Conservation (phyloP, 108 stramenopile genomes). For the Nannochloropsis granulata region DNA sequence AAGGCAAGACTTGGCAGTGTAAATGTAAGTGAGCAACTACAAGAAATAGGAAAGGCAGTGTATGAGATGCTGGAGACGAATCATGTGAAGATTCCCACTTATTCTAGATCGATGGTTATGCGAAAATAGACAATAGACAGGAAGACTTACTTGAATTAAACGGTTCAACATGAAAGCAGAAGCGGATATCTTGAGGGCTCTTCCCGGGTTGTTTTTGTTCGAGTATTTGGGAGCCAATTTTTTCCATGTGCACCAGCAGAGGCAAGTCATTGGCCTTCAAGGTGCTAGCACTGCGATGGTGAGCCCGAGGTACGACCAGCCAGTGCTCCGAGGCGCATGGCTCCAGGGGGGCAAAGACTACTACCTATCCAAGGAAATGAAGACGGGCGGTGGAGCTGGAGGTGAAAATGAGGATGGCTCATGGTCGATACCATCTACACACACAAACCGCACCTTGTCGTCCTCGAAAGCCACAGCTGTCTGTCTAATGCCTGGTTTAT, state of each 20-base stretch:
- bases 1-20: background rate
- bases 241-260: background rate
- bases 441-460: background rate
- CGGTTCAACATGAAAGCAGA: background rate
- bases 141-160: background rate
- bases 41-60: background rate
- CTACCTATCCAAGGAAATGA: background rate
- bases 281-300: background rate
- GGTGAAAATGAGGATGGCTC: background rate
- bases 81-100: background rate
- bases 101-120: background rate
- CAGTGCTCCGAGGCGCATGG: background rate
- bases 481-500: background rate
- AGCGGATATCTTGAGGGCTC: background rate
- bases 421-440: background rate
- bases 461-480: background rate
- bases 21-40: background rate
- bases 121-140: background rate
- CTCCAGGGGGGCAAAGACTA: background rate
- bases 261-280: background rate
- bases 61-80: background rate
- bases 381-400: background rate
- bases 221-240: background rate
- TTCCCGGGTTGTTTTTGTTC: background rate
- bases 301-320: background rate